Evolutionary conservation across 345 rosid genomes (phyloP), one percentile per base, ranked within the genome.

Genomic region (Populus ilicifolia): DNA sequence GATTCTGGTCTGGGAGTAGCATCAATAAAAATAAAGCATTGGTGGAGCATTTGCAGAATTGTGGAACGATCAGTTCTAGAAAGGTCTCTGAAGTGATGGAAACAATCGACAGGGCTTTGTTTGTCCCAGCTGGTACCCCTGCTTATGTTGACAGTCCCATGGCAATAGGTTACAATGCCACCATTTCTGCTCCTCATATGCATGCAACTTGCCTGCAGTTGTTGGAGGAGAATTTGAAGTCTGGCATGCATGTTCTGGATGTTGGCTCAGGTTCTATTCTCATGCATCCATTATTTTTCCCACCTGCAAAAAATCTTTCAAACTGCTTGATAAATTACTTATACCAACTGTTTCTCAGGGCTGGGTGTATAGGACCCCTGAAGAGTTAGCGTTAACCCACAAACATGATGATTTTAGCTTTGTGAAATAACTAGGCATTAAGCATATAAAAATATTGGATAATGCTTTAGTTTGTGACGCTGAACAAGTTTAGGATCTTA

Each of bases 161-260:
- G 84, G 70, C 97, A 8, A 94, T 96, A 64, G 99, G 99, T 76
- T 94, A 91, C 82, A 96, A 96, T 84, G 99, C 94, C 54, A 94
- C 98, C 48, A 96, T 96, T 61, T 96, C 98, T 69, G 99, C 99
- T 21, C 99, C 99, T 44, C 97, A 96, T 84, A 94, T 96, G 99
- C 99, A 96, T 82, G 99, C 97, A 9, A 92, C 88, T 20, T 94
- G 99, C 87, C 91, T 96, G 74, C 89, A 91, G 74, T 84, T 96
- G 78, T 77, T 96, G 82, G 92, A 92, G 90, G 82, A 87, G 64
- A 84, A 92, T 85, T 87, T 96, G 80, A 88, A 88, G 84, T 97
- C 98, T 3, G 97, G 99, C 81, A 91, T 92, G 98, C 92, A 70
- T 5, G 97, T 91, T 56, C 88, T 96, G 77, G 99, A 96, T 82